These are phyloP conservation scores for Macrophomina pseudophaseolina DNA, from an alignment of 2,329 filamentous ascomycete species.

Conservation along the genomic window DNA sequence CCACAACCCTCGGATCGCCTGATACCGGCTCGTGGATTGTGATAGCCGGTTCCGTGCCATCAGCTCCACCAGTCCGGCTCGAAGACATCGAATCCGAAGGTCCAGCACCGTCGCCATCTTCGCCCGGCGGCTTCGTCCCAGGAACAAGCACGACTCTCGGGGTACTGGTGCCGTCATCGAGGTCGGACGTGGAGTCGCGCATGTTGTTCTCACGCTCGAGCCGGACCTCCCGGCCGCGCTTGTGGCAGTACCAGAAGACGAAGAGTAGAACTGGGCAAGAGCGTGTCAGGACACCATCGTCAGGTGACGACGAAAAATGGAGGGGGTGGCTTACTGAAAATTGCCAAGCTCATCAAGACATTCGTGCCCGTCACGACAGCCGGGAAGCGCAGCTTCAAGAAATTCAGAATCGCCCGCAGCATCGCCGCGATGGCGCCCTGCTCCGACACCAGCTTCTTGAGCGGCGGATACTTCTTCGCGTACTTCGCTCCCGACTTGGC, in stretches of 20 bases:
- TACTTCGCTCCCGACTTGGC: constrained; percentile 60
- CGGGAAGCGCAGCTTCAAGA: constrained; percentile 84
- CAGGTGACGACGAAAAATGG: neutral
- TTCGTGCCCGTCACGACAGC: constrained; percentile 86
- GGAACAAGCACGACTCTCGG: constrained; percentile 28
- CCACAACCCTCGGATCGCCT: constrained; percentile 34
- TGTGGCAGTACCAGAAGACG: constrained; percentile 98
- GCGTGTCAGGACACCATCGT: neutral
- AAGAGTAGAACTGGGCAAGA: constrained; percentile 72
- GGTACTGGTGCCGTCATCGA: constrained; percentile 33
- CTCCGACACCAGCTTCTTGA: constrained; percentile 82
- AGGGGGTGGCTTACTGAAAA: constrained; percentile 71
- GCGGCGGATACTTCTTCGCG: constrained; percentile 68
- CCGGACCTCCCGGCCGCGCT: constrained; percentile 85
- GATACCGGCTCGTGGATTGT: constrained; percentile 35
- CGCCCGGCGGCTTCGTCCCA: constrained; percentile 6
- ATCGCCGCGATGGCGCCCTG: constrained; percentile 85
- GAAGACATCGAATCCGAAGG: constrained; percentile 27
- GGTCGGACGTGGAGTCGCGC: constrained; percentile 34
- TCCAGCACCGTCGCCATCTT: neutral
- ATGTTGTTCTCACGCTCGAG: constrained; percentile 65
- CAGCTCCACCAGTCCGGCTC: neutral
- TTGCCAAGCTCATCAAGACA: constrained; percentile 83
- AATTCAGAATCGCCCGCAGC: constrained; percentile 88
- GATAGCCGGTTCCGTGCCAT: constrained; percentile 34